phyloP scores from a whole-genome alignment of 2,329 filamentous ascomycete genomes.

The Periconia sp. region DNA sequence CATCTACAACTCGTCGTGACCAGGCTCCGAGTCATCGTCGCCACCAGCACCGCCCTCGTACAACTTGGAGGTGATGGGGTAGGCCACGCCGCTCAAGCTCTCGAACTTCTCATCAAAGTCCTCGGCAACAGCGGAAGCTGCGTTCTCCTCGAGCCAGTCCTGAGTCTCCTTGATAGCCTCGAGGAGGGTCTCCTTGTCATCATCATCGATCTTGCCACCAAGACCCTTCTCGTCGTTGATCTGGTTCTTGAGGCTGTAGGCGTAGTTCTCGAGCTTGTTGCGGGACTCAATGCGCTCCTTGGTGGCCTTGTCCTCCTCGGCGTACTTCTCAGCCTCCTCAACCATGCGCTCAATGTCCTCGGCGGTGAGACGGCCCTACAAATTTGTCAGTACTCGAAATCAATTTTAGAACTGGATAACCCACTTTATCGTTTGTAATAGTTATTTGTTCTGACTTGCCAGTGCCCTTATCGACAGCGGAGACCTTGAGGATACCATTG shows the following conservation, averaged over 20 bases:
- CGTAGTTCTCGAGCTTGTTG: constrained; percentile 98
- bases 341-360: constrained; percentile 99
- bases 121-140: constrained; percentile 78
- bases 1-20: constrained; percentile 54
- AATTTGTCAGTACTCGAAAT: too few relatives aligned
- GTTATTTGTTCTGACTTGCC: constrained; percentile 97
- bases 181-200: constrained; percentile 95
- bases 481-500: constrained; percentile 97
- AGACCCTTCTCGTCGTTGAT: constrained; percentile 95
- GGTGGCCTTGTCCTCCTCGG: constrained; percentile 98
- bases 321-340: constrained; percentile 95
- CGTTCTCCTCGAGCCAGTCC: constrained; percentile 97
- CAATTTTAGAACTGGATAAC: too few relatives aligned
- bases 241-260: constrained; percentile 99
- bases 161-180: constrained; percentile 96
- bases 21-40: constrained; percentile 65
- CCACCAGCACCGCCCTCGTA: constrained; percentile 68
- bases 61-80: constrained; percentile 98
- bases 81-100: constrained; percentile 94
- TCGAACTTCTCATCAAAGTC: constrained; percentile 99
- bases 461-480: constrained; percentile 95
- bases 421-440: constrained; percentile 81
- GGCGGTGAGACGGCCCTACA: constrained; percentile 83
- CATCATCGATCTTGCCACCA: constrained; percentile 96
- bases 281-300: constrained; percentile 95